Conservation (phyloP, 202 grass and related monocot species). For the Dendrocalamus latiflorus region DNA sequence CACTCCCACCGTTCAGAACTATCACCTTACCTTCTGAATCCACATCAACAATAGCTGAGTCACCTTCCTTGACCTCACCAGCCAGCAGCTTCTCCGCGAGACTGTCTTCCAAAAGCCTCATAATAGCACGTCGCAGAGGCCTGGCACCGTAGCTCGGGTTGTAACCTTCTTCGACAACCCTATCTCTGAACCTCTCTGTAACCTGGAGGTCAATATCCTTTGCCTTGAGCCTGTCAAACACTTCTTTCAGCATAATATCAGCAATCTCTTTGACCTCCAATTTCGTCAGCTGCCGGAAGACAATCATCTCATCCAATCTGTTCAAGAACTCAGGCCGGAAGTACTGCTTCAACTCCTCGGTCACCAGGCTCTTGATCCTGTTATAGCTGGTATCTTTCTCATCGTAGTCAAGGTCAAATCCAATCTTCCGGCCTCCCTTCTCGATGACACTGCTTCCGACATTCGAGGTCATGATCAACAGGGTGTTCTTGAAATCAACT, state of each 20-base stretch:
- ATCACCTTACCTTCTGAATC: constrained; percentile 78
- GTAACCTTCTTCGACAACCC: constrained; percentile 83
- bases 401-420: constrained; percentile 73
- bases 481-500: constrained; percentile 84
- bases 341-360: constrained; percentile 84
- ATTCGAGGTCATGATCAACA: constrained; percentile 84
- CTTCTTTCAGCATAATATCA: constrained; percentile 89
- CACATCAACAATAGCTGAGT: constrained; percentile 79
- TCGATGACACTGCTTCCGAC: constrained; percentile 84
- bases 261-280: constrained; percentile 90
- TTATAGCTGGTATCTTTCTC: constrained; percentile 89
- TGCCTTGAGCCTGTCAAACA: constrained; percentile 70
- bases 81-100: constrained; percentile 79
- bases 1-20: constrained; percentile 61
- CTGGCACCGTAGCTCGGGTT: constrained; percentile 84
- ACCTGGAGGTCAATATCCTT: constrained; percentile 81
- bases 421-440: constrained; percentile 79
- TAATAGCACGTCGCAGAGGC: constrained; percentile 76
- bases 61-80: constrained; percentile 81
- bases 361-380: constrained; percentile 78
- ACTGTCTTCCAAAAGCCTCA: constrained; percentile 83
- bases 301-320: constrained; percentile 88
- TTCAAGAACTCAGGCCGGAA: constrained; percentile 86
- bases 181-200: constrained; percentile 76
- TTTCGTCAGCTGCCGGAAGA: constrained; percentile 84